A percentile compares a stretch with the other conserved stretches of the same genome.
Conservation (phyloP, 2,329 filamentous ascomycete genomes). For the Claviceps lovelessii region DNA sequence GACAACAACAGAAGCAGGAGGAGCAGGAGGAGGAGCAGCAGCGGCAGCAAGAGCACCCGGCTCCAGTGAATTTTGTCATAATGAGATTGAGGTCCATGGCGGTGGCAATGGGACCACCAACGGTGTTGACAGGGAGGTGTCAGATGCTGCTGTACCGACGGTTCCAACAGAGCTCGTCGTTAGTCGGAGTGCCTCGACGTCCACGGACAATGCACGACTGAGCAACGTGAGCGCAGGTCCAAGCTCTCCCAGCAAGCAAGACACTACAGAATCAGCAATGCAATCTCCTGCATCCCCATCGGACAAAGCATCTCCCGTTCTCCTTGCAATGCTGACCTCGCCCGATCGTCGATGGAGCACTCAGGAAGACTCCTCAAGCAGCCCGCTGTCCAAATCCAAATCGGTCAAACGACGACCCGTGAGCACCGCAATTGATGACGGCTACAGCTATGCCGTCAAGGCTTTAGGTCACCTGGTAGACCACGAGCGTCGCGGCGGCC, state of each 20-base stretch:
- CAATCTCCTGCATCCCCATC: constrained; percentile 10
- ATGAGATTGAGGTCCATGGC: constrained; percentile 38
- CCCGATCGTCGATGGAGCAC: constrained; percentile 15
- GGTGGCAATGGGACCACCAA: constrained; percentile 33
- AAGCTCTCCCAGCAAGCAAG: constrained; percentile 13
- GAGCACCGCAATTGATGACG: constrained; percentile 16
- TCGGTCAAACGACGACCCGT: constrained; percentile 14
- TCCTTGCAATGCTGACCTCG: constrained; percentile 9
- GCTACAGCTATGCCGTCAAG: constrained; percentile 12
- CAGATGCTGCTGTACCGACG: background rate
- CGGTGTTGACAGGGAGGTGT: constrained; percentile 16
- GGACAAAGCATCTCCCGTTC: constrained; percentile 4
- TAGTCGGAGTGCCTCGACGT: constrained; percentile 14
- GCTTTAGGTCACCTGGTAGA: constrained; percentile 13
- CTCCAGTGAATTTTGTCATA: constrained; percentile 18
- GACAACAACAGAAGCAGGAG: background rate
- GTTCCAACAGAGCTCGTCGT: constrained; percentile 10
- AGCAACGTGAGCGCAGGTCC: constrained; percentile 13
- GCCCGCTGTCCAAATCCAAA: constrained; percentile 8
- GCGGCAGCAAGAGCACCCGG: constrained; percentile 1
- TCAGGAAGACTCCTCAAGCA: constrained; percentile 10
- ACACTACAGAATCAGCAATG: constrained; percentile 15
- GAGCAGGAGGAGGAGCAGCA: too few species aligned
- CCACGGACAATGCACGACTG: constrained; percentile 10
- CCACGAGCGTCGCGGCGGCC: constrained; percentile 10